Percentiles rank a stretch among this genome's conserved stretches.
Conservation (phyloP, 805 yeast species). For the Candida verbasci region DNA sequence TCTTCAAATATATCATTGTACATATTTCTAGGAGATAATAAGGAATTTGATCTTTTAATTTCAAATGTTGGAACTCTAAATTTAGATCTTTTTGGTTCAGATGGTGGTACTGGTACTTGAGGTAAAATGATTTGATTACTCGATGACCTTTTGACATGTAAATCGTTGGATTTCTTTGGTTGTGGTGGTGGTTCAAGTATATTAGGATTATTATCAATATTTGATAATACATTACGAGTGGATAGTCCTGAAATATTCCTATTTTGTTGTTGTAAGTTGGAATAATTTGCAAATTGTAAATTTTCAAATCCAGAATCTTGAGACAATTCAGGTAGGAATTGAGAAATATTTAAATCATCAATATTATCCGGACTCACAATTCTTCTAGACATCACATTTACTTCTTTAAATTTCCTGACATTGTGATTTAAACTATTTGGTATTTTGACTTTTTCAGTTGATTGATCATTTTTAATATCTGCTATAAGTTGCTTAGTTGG, state of each 20-base stretch:
- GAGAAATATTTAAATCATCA: conserved; percentile 38
- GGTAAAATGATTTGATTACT: background rate
- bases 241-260: conserved; percentile 22
- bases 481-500: conserved; percentile 9
- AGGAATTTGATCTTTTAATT: conserved; percentile 32
- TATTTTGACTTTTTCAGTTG: conserved; percentile 11
- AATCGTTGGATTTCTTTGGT: background rate
- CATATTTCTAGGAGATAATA: conserved; percentile 30
- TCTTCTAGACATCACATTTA: conserved; percentile 38
- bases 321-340: conserved; percentile 44
- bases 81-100: conserved; percentile 15
- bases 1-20: conserved; percentile 39
- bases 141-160: conserved; percentile 6
- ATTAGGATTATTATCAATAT: conserved; percentile 16
- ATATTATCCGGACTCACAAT: conserved; percentile 37
- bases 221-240: conserved; percentile 25
- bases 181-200: conserved; percentile 15
- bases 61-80: conserved; percentile 41
- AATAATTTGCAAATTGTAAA: conserved; percentile 25
- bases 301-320: conserved; percentile 46
- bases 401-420: conserved; percentile 33
- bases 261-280: conserved; percentile 13
- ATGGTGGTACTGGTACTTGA: conserved; percentile 2
- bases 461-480: conserved; percentile 3
- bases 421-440: conserved; percentile 23